Percentiles rank a stretch among this genome's conserved stretches.
phyloP scores from a whole-genome alignment of 108 stramenopile genomes.

The Heterococcus sp. region DNA sequence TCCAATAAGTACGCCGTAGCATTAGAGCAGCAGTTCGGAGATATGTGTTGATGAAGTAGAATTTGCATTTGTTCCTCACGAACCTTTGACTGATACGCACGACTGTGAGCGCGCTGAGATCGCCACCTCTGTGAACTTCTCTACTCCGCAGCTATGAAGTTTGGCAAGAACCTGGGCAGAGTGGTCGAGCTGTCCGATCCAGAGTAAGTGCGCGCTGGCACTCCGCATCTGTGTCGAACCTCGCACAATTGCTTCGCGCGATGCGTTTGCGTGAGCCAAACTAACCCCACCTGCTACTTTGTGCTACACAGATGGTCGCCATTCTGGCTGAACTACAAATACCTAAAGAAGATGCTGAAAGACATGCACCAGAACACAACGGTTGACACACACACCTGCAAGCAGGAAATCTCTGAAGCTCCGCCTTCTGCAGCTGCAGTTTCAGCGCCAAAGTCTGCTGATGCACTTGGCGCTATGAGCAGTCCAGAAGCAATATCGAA shows the following conservation, averaged over 20 bases:
- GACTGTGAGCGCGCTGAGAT: no score
- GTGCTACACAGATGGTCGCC: no score
- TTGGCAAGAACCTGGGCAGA: slow-evolving; percentile 55
- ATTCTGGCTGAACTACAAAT: slow-evolving; percentile 64
- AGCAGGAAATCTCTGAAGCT: neutral
- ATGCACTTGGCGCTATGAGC: slow-evolving; percentile 3
- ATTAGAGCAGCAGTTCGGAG: no score
- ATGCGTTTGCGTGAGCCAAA: no score
- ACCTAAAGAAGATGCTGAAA: slow-evolving; percentile 79
- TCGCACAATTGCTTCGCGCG: no score
- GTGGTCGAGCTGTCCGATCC: slow-evolving; percentile 58
- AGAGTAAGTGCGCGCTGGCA: no score
- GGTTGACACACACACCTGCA: neutral
- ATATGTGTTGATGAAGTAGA: no score
- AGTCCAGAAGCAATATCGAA: slow-evolving; percentile 18
- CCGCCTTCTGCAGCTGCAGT: neutral
- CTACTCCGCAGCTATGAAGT: slow-evolving; percentile 26
- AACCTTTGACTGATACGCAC: no score
- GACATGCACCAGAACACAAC: slow-evolving; percentile 14
- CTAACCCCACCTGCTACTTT: no score
- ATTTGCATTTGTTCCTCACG: no score
- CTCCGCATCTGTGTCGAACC: no score
- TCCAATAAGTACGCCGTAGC: no score
- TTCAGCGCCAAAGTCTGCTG: neutral
- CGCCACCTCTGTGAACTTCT: neutral